Evolutionary conservation across 2,329 filamentous ascomycete genomes (phyloP).

Genomic region (Tolypocladium tropicale): DNA sequence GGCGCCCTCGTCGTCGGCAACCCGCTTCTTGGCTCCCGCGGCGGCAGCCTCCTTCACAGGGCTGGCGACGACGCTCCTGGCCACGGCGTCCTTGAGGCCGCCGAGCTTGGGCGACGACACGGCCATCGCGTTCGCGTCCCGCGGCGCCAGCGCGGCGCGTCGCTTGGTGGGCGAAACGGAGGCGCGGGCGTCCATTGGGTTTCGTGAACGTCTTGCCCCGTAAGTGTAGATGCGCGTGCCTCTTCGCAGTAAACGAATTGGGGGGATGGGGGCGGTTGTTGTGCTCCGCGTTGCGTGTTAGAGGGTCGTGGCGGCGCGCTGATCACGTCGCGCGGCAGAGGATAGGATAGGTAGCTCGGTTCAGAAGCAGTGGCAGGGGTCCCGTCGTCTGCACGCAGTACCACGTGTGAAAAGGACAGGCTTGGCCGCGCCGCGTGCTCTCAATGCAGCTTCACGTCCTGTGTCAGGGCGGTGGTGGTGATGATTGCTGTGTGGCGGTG

Average conservation of each 20-base stretch:
- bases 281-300: background rate
- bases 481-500: too few species aligned
- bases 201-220: background rate
- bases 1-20: constrained; percentile 14
- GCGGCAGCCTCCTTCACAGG: background rate
- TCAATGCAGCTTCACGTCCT: too few species aligned
- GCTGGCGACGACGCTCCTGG: constrained; percentile 1
- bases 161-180: constrained; percentile 28
- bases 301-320: background rate
- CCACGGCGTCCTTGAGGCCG: constrained; percentile 5
- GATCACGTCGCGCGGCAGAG: background rate
- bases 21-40: constrained; percentile 14
- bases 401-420: background rate
- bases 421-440: too few species aligned
- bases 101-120: constrained; percentile 12
- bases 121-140: constrained; percentile 33
- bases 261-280: background rate
- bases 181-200: constrained; percentile 1
- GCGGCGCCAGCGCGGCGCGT: constrained; percentile 38
- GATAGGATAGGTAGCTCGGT: background rate
- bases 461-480: too few species aligned
- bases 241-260: background rate
- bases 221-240: background rate
- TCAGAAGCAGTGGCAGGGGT: too few species aligned
- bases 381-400: too few species aligned